These are phyloP conservation scores for Colletotrichum sp. DNA, from an alignment of 2,329 filamentous ascomycete genomes.

Conservation along the genomic window DNA sequence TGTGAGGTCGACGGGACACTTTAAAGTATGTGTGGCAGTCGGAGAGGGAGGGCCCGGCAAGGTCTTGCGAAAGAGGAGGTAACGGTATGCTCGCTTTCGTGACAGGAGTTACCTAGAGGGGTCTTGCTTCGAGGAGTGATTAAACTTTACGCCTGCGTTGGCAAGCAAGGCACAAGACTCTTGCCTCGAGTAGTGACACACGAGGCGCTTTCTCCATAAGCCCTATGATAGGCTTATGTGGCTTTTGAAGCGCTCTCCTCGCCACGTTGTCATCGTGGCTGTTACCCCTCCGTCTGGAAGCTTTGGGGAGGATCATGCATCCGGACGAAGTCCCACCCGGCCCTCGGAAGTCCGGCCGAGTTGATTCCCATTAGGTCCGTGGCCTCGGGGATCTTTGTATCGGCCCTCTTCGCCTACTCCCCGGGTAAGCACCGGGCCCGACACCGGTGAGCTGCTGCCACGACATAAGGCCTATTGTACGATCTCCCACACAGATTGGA, in stretches of 20 bases:
- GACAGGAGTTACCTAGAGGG: background rate
- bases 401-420: background rate
- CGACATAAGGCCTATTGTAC: background rate
- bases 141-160: background rate
- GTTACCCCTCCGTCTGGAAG: background rate
- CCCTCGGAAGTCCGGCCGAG: background rate
- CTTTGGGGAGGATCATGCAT: background rate
- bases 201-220: background rate
- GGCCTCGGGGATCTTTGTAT: background rate
- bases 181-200: background rate
- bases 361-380: background rate
- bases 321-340: background rate
- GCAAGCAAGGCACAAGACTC: background rate
- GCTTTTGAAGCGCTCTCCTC: background rate
- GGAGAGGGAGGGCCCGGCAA: background rate
- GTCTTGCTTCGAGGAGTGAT: background rate
- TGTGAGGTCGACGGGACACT: background rate
- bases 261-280: background rate
- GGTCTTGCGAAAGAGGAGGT: background rate
- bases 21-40: background rate
- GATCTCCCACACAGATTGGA: background rate
- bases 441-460: background rate
- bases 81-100: background rate
- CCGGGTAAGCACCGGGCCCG: background rate
- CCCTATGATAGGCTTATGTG: background rate